Evolutionary conservation across 352 stramenopile species (phyloP).

Genomic region (Pythium aquatile): DNA sequence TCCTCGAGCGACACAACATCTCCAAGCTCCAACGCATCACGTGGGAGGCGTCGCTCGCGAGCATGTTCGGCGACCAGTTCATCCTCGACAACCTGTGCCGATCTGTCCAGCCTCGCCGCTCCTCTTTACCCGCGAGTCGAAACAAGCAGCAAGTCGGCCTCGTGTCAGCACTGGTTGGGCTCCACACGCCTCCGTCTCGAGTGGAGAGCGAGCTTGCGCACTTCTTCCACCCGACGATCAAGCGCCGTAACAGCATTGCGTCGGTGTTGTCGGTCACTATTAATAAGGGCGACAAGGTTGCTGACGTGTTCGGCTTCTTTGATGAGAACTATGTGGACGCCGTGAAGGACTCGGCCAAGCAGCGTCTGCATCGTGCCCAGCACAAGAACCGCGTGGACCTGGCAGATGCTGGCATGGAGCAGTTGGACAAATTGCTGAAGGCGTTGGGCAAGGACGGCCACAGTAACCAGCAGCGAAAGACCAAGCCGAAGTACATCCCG

Average conservation of each 20-base stretch:
- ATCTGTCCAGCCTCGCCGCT: constrained; percentile 18
- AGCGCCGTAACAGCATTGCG: constrained; percentile 29
- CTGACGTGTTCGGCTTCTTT: constrained; percentile 61
- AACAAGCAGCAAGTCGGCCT: constrained; percentile 14
- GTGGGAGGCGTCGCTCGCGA: constrained; percentile 69
- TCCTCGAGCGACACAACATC: constrained; percentile 64
- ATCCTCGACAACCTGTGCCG: constrained; percentile 45
- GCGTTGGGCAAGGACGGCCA: constrained; percentile 64
- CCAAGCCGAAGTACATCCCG: constrained; percentile 69
- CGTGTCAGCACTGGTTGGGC: constrained; percentile 13
- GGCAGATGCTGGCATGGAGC: constrained; percentile 63
- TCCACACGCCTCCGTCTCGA: constrained; percentile 12
- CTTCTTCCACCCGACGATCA: constrained; percentile 48
- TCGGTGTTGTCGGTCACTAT: constrained; percentile 2
- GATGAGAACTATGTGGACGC: constrained; percentile 57
- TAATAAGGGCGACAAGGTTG: constrained; percentile 1
- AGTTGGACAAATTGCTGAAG: constrained; percentile 68
- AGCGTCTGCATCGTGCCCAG: constrained; percentile 54
- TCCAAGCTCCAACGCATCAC: constrained; percentile 69
- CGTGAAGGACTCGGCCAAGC: constrained; percentile 60
- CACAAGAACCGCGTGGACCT: constrained; percentile 70
- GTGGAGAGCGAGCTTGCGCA: constrained; percentile 42
- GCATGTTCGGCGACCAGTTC: constrained; percentile 61
- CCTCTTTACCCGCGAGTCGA: constrained; percentile 3
- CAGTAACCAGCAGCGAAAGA: constrained; percentile 66